Evolutionary conservation across 805 yeast species (phyloP).

Genomic region (Kodamaea sagamina): DNA sequence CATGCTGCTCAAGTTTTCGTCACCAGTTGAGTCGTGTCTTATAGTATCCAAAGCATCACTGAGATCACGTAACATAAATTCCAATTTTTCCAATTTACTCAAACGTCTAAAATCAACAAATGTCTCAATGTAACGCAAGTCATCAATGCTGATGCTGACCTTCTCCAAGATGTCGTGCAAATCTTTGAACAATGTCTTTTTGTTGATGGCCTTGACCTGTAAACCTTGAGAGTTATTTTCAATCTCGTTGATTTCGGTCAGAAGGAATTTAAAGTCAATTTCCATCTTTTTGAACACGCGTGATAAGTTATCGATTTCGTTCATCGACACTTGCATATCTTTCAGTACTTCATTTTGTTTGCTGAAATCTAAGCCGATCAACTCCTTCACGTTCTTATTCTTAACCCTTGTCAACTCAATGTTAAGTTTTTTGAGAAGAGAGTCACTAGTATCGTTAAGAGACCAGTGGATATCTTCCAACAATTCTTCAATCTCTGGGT

Average conservation of each 20-base stretch:
- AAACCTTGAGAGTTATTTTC: slow-evolving; percentile 78
- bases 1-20: slow-evolving; percentile 60
- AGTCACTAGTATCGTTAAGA: slow-evolving; percentile 61
- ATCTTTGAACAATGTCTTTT: slow-evolving; percentile 71
- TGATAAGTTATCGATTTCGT: slow-evolving; percentile 38
- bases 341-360: slow-evolving; percentile 30
- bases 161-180: slow-evolving; percentile 67
- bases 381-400: slow-evolving; percentile 57
- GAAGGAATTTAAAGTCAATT: slow-evolving; percentile 42
- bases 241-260: slow-evolving; percentile 67
- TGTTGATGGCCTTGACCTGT: slow-evolving; percentile 81
- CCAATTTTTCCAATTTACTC: slow-evolving; percentile 48
- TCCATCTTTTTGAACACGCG: slow-evolving; percentile 44
- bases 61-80: slow-evolving; percentile 54
- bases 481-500: slow-evolving; percentile 59
- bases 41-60: slow-evolving; percentile 68
- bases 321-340: slow-evolving; percentile 35
- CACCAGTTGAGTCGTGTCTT: slow-evolving; percentile 26
- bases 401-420: slow-evolving; percentile 63
- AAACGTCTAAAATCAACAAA: slow-evolving; percentile 52
- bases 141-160: slow-evolving; percentile 63
- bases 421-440: slow-evolving; percentile 57
- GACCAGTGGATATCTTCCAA: slow-evolving; percentile 81
- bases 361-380: slow-evolving; percentile 38
- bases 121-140: slow-evolving; percentile 47